Conservation (phyloP, 768 basidiomycete genomes). For the Agaricus subrufescens region DNA sequence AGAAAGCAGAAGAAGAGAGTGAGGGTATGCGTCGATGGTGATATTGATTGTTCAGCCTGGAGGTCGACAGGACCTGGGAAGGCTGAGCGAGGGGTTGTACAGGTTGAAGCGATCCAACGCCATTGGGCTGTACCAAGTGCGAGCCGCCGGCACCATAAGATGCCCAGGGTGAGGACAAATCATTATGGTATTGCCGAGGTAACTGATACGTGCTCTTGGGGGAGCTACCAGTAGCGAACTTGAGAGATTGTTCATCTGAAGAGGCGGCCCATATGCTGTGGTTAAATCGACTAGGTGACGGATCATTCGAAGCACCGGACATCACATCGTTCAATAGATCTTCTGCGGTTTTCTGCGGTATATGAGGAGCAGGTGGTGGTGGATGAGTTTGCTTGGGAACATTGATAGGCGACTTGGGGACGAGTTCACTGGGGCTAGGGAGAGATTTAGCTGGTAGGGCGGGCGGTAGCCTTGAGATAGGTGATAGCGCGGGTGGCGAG, state of each 20-base stretch:
- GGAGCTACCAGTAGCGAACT: constrained; percentile 23
- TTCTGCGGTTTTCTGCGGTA: constrained; percentile 48
- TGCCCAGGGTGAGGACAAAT: constrained; percentile 20
- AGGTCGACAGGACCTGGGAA: neutral
- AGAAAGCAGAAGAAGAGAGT: neutral
- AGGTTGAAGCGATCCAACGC: neutral
- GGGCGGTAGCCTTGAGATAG: constrained; percentile 27
- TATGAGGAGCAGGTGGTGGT: constrained; percentile 8
- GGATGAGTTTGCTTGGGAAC: constrained; percentile 12
- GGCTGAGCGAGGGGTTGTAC: neutral
- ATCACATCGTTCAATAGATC: constrained; percentile 61
- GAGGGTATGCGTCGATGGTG: constrained; percentile 10
- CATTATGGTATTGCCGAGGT: constrained; percentile 20
- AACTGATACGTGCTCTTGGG: constrained; percentile 27
- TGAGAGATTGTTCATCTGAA: constrained; percentile 41
- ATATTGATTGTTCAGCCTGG: constrained; percentile 1
- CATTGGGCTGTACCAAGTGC: neutral
- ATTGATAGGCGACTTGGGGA: constrained; percentile 28
- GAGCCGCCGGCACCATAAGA: constrained; percentile 14
- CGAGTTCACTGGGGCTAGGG: constrained; percentile 23
- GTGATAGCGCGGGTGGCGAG: constrained; percentile 29
- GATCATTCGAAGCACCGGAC: constrained; percentile 21
- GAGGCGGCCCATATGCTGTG: constrained; percentile 69
- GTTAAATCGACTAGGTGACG: constrained; percentile 19
- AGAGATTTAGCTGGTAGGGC: constrained; percentile 28